Evolutionary conservation across 169 alveolate species (phyloP), one percentile per base, ranked within the genome.

Genomic region (Cryptosporidium ubiquitum): DNA sequence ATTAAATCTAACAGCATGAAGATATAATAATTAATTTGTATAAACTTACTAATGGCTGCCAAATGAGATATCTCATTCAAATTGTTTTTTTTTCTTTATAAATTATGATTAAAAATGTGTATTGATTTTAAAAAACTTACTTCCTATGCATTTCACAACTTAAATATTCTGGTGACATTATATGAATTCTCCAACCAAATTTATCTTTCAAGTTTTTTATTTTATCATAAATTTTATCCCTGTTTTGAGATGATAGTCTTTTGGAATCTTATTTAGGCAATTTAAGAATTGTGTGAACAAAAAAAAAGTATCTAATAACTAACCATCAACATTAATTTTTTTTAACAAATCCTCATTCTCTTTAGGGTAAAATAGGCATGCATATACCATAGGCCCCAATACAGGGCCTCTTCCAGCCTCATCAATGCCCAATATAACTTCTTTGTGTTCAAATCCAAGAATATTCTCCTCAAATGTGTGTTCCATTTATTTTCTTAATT

Each of bases 351-450:
- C 86, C 57, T 93, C 94, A 66, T 75, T 91, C 40, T 86, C 95
- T 12, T 85, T 93, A 4, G 98, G 96, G 94, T 99, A 98, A 73
- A 85, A 96, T 60, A 97, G 95, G 79, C 98, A 95, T 10, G 98
- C 99, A 93, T 96, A 98, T 42, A 98, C 99, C 99, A 98, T 97
- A 23, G 99, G 99, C 9, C 99, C 99, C 66, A 98, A 86, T 16
- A 98, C 99, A 26, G 99, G 99, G 9, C 99, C 99, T 89, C 99
- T 91, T 9, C 99, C 99, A 14, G 99, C 99, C 84, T 98, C 99
- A 92, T 98, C 99, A 60, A 98, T 96, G 52, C 99, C 99, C 85
- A 96, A 66, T 26, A 79, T 75, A 79, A 94, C 94, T 49, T 75
- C 91, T 66, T 39, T 60, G 37, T 86, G 29, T 3, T 85, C 58